A percentile compares a stretch with the other conserved stretches of the same genome.
phyloP scores from a whole-genome alignment of 2,329 filamentous ascomycete species.

The Xylaria hypoxylon region DNA sequence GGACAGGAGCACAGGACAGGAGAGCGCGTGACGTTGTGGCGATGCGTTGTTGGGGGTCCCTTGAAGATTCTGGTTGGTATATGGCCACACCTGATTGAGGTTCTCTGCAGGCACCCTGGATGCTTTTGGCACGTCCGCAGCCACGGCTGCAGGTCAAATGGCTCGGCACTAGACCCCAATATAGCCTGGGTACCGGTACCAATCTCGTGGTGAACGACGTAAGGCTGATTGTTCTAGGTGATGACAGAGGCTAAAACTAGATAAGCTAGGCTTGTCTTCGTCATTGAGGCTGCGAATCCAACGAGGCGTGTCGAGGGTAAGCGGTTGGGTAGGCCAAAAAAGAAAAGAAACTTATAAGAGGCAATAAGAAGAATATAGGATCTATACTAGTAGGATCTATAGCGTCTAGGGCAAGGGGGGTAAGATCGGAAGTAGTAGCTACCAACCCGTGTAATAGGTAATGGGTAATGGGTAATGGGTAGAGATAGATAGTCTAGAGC shows the following conservation, averaged over 20 bases:
- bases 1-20: conserved; percentile 23
- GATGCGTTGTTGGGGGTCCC: conserved; percentile 28
- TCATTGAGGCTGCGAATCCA: conserved; percentile 58
- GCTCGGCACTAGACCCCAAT: conserved; percentile 32
- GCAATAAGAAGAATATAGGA: conserved; percentile 22
- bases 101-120: conserved; percentile 38
- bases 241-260: conserved; percentile 65
- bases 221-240: conserved; percentile 56
- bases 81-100: conserved; percentile 31
- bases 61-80: conserved; percentile 29
- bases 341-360: conserved; percentile 16
- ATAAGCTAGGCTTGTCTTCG: conserved; percentile 69
- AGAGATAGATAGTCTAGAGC: conserved; percentile 16
- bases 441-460: conserved; percentile 17
- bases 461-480: neutral
- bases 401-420: conserved; percentile 30
- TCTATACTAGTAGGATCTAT: conserved; percentile 25
- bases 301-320: conserved; percentile 14
- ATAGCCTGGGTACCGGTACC: conserved; percentile 32
- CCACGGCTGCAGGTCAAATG: conserved; percentile 35
- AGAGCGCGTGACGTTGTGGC: conserved; percentile 33
- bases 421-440: conserved; percentile 27
- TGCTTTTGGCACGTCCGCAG: conserved; percentile 33
- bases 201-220: conserved; percentile 34
- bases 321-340: conserved; percentile 4